Evolutionary conservation across 2,329 filamentous ascomycete species (phyloP).

Genomic region (Sporothrix humicola): DNA sequence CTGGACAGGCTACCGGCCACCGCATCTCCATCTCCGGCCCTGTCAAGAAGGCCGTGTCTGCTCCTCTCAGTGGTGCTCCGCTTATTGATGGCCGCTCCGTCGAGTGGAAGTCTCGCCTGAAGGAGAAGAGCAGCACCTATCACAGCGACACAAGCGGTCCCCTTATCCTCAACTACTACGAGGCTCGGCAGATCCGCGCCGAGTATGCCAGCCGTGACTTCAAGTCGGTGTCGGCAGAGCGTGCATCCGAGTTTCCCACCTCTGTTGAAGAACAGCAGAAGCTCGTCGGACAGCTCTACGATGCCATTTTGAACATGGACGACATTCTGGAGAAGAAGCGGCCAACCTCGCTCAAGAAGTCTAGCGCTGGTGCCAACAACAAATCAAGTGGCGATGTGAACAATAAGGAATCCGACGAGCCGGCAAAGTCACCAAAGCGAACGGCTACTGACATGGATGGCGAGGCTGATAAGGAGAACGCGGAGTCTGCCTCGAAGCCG

Average conservation of each 20-base stretch:
- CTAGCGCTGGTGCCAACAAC: neutral
- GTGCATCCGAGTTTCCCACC: slow-evolving; percentile 35
- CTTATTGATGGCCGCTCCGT: slow-evolving; percentile 31
- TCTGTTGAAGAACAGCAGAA: slow-evolving; percentile 38
- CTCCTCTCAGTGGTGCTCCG: slow-evolving; percentile 31
- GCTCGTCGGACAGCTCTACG: slow-evolving; percentile 42
- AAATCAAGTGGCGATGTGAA: neutral
- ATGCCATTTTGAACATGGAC: slow-evolving; percentile 40
- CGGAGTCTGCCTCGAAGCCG: neutral
- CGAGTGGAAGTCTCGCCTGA: slow-evolving; percentile 33
- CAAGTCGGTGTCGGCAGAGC: slow-evolving; percentile 21
- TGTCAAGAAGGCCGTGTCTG: neutral
- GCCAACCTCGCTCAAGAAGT: slow-evolving; percentile 25
- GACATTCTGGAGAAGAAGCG: slow-evolving; percentile 36
- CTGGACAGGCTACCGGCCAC: slow-evolving; percentile 27
- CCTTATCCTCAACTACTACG: slow-evolving; percentile 31
- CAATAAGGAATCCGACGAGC: neutral
- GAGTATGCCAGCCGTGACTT: slow-evolving; percentile 37
- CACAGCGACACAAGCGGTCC: slow-evolving; percentile 7
- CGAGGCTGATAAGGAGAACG: neutral
- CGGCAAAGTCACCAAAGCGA: neutral
- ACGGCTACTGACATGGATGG: neutral
- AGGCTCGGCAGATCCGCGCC: slow-evolving; percentile 33
- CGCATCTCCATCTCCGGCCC: neutral
- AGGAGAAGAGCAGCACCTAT: slow-evolving; percentile 25